Conservation (phyloP, 305 asterid species). For the Fraxinus velutina region DNA sequence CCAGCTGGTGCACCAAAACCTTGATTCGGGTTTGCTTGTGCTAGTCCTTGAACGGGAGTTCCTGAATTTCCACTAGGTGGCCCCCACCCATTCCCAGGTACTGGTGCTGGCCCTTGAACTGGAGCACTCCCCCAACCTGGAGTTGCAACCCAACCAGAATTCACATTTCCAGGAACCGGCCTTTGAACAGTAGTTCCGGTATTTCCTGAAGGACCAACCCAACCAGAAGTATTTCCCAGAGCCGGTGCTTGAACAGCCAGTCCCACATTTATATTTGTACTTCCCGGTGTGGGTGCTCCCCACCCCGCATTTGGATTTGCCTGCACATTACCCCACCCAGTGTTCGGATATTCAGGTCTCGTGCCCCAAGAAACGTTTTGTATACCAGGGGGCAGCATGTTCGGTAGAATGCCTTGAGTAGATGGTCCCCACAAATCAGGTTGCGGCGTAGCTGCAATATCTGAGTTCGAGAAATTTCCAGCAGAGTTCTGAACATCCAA, state of each 20-base stretch:
- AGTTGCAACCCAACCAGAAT: conserved; percentile 17
- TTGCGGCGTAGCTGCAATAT: conserved; percentile 41
- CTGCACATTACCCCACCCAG: conserved; percentile 59
- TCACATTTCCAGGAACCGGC: conserved; percentile 41
- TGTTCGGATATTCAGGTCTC: conserved; percentile 44
- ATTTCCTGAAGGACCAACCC: conserved; percentile 45
- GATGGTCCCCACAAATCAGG: conserved; percentile 61
- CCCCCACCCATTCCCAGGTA: conserved; percentile 47
- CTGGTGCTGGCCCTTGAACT: conserved; percentile 40
- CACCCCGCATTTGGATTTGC: conserved; percentile 41
- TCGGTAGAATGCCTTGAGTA: conserved; percentile 53
- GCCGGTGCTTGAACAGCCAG: conserved; percentile 32
- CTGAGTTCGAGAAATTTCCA: conserved; percentile 47
- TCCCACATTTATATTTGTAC: conserved; percentile 36
- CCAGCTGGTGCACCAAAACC: conserved; percentile 52
- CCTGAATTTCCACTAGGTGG: conserved; percentile 47
- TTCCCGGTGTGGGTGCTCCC: conserved; percentile 33
- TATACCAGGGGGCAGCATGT: conserved; percentile 48
- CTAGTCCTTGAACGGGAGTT: conserved; percentile 40
- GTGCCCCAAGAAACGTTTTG: conserved; percentile 52
- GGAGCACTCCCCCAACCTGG: conserved; percentile 60
- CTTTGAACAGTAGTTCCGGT: conserved; percentile 28
- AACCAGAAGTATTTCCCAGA: conserved; percentile 34
- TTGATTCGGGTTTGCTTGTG: conserved; percentile 48
- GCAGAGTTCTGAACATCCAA: conserved; percentile 51